phyloP scores from a whole-genome alignment of 2,329 filamentous ascomycete species.

The Paecilomyces formosus region DNA sequence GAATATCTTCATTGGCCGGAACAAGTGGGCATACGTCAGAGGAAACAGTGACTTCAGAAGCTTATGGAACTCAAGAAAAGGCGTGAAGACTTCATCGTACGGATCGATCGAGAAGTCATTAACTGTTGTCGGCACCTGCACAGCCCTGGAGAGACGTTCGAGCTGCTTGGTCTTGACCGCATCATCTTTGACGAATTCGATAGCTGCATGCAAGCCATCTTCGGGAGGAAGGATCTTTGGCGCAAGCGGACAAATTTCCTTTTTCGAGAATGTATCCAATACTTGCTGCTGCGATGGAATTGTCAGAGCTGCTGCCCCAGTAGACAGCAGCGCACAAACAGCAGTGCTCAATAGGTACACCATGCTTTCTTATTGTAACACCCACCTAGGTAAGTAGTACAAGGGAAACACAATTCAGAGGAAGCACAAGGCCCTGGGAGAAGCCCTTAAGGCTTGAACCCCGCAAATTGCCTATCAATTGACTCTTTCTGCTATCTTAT shows the following conservation, averaged over 20 bases:
- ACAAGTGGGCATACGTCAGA: slow-evolving; percentile 28
- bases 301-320: neutral
- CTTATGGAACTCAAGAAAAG: slow-evolving; percentile 48
- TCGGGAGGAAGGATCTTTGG: slow-evolving; percentile 16
- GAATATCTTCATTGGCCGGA: slow-evolving; percentile 21
- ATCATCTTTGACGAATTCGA: slow-evolving; percentile 21
- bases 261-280: neutral
- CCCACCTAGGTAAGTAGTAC: too few species aligned
- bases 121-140: slow-evolving; percentile 46
- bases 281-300: neutral
- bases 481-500: neutral
- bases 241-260: slow-evolving; percentile 22
- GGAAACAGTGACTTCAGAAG: slow-evolving; percentile 48
- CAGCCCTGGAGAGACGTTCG: slow-evolving; percentile 46
- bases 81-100: slow-evolving; percentile 53
- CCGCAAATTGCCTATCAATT: neutral
- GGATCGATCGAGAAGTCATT: slow-evolving; percentile 33
- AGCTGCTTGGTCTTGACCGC: slow-evolving; percentile 34
- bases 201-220: slow-evolving; percentile 20
- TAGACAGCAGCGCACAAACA: neutral
- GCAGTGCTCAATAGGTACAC: neutral
- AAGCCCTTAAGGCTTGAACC: neutral
- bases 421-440: neutral
- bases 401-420: neutral
- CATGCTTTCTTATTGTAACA: neutral